phyloP scores from a whole-genome alignment of 768 basidiomycete genomes.

The Paxillus ammoniavirescens region DNA sequence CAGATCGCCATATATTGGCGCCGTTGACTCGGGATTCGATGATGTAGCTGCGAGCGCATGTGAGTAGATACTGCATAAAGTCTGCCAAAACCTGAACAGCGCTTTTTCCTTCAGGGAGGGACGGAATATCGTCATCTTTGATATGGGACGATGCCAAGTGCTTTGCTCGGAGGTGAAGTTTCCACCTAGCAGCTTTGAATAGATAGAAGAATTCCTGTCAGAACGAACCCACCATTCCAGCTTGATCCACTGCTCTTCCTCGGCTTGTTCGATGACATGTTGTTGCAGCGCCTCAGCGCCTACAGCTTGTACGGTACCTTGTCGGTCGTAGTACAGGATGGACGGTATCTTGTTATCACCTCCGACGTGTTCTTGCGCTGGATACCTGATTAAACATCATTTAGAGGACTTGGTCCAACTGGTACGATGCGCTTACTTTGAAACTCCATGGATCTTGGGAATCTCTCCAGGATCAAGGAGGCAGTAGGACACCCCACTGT shows the following conservation, averaged over 20 bases:
- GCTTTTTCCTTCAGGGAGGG: constrained; percentile 39
- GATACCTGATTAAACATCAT: constrained; percentile 23
- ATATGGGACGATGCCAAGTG: constrained; percentile 24
- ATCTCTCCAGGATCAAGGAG: constrained; percentile 37
- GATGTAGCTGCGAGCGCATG: constrained; percentile 44
- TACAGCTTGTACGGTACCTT: constrained; percentile 35
- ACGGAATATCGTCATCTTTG: constrained; percentile 31
- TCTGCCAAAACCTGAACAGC: constrained; percentile 41
- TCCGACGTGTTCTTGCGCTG: constrained; percentile 36
- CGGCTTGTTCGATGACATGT: constrained; percentile 32
- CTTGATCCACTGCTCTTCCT: constrained; percentile 41
- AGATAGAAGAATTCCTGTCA: background rate
- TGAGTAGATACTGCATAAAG: constrained; percentile 42
- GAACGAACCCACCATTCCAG: constrained; percentile 37
- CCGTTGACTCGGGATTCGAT: constrained; percentile 40
- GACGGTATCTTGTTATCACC: constrained; percentile 46
- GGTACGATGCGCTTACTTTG: background rate
- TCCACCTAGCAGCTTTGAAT: constrained; percentile 23
- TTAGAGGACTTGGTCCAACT: background rate
- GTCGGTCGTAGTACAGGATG: constrained; percentile 42
- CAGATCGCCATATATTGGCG: constrained; percentile 38
- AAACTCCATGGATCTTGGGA: constrained; percentile 23
- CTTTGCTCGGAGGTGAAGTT: constrained; percentile 38
- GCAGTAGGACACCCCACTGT: constrained; percentile 33
- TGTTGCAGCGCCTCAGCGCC: constrained; percentile 43